phyloP scores from a whole-genome alignment of 495 filamentous ascomycete species.

The Aspergillus nidulans region DNA sequence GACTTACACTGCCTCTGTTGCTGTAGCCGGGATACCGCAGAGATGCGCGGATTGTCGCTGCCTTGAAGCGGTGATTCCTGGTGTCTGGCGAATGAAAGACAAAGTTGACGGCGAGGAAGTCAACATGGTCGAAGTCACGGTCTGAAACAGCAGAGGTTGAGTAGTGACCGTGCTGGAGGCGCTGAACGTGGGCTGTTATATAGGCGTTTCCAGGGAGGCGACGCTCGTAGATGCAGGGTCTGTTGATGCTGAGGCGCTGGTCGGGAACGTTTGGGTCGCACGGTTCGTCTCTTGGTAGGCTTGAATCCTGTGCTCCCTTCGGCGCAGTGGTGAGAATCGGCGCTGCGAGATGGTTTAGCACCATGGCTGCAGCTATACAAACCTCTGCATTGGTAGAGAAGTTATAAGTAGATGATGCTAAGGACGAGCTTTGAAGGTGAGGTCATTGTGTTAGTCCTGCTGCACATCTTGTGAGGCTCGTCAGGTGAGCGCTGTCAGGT shows the following conservation, averaged over 20 bases:
- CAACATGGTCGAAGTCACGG: constrained; percentile 37
- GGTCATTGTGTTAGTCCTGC: not conserved
- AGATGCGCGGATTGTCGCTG: constrained; percentile 40
- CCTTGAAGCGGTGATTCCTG: constrained; percentile 42
- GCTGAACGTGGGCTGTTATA: constrained; percentile 47
- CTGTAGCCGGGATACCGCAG: constrained; percentile 34
- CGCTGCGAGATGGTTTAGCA: constrained; percentile 7
- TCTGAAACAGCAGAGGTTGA: constrained; percentile 38
- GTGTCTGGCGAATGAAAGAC: constrained; percentile 45
- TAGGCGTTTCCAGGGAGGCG: constrained; percentile 46
- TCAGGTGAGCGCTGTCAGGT: constrained; percentile 1
- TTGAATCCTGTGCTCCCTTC: not conserved
- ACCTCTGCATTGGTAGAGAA: not conserved
- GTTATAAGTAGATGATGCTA: not conserved
- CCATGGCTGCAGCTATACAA: constrained; percentile 1
- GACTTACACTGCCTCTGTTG: not conserved
- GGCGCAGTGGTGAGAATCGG: not conserved
- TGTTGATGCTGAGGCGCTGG: constrained; percentile 41
- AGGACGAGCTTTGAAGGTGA: not conserved
- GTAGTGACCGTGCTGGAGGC: constrained; percentile 50
- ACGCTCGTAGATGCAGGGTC: constrained; percentile 49
- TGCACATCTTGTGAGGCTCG: not conserved
- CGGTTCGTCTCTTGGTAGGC: not conserved
- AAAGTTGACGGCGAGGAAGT: constrained; percentile 49
- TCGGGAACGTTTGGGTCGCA: constrained; percentile 39